phyloP scores from a whole-genome alignment of 1,284 basidiomycete species.

The Gomphus bonarii region DNA sequence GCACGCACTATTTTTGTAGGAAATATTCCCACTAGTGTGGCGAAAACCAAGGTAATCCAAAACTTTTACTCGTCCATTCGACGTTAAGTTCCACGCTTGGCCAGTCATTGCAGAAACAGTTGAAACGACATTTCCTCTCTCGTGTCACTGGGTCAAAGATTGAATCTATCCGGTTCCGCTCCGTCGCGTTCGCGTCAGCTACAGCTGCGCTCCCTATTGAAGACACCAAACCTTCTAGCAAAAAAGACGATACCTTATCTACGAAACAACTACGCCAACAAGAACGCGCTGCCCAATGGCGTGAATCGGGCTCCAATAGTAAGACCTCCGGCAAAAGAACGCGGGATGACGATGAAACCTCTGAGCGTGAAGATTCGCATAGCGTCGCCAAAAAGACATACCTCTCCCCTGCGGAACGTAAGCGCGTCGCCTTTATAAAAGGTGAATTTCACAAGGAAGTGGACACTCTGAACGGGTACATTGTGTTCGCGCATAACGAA shows the following conservation, averaged over 20 bases:
- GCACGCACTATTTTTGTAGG: conserved; percentile 89
- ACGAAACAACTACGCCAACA: conserved; percentile 36
- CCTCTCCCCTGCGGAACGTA: conserved; percentile 80
- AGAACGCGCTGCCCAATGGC: conserved; percentile 64
- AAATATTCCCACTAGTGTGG: conserved; percentile 73
- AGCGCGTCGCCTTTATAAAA: conserved; percentile 91
- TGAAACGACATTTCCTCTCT: conserved; percentile 63
- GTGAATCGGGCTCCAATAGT: conserved; percentile 21
- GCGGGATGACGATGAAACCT: conserved; percentile 20
- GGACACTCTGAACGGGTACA: conserved; percentile 72
- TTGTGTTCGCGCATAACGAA: conserved; percentile 71
- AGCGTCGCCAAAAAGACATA: conserved; percentile 37
- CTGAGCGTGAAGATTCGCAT: conserved; percentile 33
- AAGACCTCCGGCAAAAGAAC: conserved; percentile 15
- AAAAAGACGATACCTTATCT: conserved; percentile 20
- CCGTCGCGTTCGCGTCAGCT: conserved; percentile 76
- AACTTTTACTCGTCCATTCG: not conserved
- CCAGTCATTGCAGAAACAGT: conserved; percentile 41
- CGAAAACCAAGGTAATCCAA: conserved; percentile 54
- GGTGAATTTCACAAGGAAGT: conserved; percentile 69
- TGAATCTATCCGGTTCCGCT: conserved; percentile 87
- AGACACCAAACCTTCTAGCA: conserved; percentile 23
- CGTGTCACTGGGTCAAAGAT: conserved; percentile 66
- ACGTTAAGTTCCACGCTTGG: conserved; percentile 24
- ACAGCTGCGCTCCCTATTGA: conserved; percentile 50